These are phyloP conservation scores for Linderniella brevidens DNA, from an alignment of 257 asterid species.

Conservation along the genomic window DNA sequence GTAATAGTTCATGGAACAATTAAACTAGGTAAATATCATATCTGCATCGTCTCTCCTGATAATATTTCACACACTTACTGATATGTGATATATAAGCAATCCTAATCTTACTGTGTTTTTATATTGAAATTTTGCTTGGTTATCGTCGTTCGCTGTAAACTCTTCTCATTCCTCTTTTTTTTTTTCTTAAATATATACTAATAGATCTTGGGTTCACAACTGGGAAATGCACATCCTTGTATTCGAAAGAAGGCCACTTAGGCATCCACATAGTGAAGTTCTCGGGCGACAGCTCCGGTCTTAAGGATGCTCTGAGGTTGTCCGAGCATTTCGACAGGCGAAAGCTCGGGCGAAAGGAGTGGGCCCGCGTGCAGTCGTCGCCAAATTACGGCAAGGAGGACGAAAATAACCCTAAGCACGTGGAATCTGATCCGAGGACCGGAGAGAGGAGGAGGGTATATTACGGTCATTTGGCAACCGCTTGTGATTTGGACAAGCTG, in stretches of 20 bases:
- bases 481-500: slow-evolving; percentile 59
- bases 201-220: slow-evolving; percentile 60
- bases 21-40: too few relatives aligned
- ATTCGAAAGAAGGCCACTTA: slow-evolving; percentile 63
- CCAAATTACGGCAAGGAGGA: slow-evolving; percentile 36
- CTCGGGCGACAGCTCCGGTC: slow-evolving; percentile 45
- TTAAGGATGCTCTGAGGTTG: slow-evolving; percentile 59
- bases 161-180: neutral
- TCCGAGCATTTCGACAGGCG: slow-evolving; percentile 54
- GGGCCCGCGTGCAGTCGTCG: slow-evolving; percentile 51
- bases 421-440: slow-evolving; percentile 38
- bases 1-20: too few relatives aligned
- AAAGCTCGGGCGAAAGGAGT: slow-evolving; percentile 42
- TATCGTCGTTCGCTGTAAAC: slow-evolving; percentile 12
- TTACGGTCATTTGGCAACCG: slow-evolving; percentile 74
- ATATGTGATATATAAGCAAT: too few relatives aligned
- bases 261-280: slow-evolving; percentile 67
- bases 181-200: slow-evolving; percentile 8
- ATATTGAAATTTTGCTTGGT: too few relatives aligned
- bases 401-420: slow-evolving; percentile 57
- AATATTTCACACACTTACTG: too few relatives aligned
- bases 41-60: too few relatives aligned
- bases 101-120: too few relatives aligned
- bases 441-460: slow-evolving; percentile 54
- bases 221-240: slow-evolving; percentile 77